Conservation (phyloP, 2,329 filamentous ascomycete genomes). For the Xylaria sp. region DNA sequence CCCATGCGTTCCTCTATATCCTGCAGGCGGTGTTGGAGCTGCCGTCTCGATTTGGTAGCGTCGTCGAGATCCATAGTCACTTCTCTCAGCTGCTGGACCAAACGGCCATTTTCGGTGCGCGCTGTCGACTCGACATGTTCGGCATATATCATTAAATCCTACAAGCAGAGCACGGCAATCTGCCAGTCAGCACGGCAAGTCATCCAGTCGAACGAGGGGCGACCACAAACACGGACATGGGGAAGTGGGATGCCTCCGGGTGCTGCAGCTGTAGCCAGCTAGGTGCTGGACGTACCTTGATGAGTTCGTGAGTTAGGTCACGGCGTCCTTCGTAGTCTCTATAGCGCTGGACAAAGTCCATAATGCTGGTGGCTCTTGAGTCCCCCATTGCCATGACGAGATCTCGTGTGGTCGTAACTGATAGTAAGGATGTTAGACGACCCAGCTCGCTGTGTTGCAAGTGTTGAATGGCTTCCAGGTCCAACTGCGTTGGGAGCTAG, state of each 20-base stretch:
- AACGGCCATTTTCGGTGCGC: constrained; percentile 56
- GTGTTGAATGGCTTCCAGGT: constrained; percentile 27
- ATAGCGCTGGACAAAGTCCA: constrained; percentile 62
- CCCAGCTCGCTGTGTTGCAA: constrained; percentile 12
- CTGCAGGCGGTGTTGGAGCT: constrained; percentile 61
- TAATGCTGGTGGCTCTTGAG: constrained; percentile 51
- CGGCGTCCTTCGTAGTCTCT: constrained; percentile 56
- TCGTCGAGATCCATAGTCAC: constrained; percentile 62
- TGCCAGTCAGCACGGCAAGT: constrained; percentile 24
- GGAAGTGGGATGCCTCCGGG: constrained; percentile 11
- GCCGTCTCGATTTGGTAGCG: constrained; percentile 60
- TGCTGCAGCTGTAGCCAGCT: neutral
- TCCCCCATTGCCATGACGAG: constrained; percentile 35
- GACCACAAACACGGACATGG: constrained; percentile 8
- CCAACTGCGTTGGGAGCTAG: constrained; percentile 31
- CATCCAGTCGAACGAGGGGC: constrained; percentile 21
- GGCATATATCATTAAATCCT: constrained; percentile 62
- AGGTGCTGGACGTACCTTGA: constrained; percentile 55
- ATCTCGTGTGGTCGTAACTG: neutral
- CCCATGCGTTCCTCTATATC: constrained; percentile 53
- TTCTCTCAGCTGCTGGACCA: constrained; percentile 57
- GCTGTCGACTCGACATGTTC: constrained; percentile 58
- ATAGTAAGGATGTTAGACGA: constrained; percentile 3
- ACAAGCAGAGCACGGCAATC: constrained; percentile 5
- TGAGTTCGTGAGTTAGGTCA: constrained; percentile 57